These are phyloP conservation scores for Mollisia scopiformis DNA, from an alignment of 2,329 filamentous ascomycete genomes.

Conservation along the genomic window DNA sequence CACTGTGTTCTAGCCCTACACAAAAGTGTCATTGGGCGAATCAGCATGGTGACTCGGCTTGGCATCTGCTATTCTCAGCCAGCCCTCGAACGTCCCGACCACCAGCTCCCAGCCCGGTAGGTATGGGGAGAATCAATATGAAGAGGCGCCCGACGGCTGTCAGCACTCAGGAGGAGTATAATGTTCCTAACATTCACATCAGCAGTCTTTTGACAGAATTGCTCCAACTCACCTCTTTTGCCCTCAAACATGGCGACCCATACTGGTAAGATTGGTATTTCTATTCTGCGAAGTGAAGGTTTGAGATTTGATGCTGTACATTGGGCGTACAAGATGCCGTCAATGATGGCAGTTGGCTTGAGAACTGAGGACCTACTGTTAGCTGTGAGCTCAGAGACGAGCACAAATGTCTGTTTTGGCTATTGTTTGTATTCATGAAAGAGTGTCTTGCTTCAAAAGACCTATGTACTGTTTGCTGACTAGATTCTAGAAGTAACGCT, in stretches of 20 bases:
- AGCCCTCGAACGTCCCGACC: not conserved
- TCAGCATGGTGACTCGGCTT: not conserved
- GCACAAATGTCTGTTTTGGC: too few relatives aligned
- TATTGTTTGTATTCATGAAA: not conserved
- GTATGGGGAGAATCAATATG: not conserved
- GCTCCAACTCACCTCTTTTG: not conserved
- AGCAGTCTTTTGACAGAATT: not conserved
- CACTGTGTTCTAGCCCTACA: not conserved
- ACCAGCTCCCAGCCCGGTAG: not conserved
- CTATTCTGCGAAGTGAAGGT: not conserved
- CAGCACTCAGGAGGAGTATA: not conserved
- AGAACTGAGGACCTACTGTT: not conserved
- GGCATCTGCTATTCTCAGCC: constrained; percentile 2
- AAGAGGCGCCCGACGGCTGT: not conserved
- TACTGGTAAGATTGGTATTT: not conserved
- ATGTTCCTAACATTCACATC: not conserved
- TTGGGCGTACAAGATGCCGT: not conserved
- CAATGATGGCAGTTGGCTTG: not conserved
- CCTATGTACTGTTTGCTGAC: not conserved
- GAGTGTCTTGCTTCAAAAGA: not conserved
- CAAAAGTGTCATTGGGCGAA: not conserved
- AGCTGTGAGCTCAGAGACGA: too few relatives aligned
- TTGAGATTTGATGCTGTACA: too few relatives aligned
- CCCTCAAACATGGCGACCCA: not conserved
- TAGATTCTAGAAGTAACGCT: not conserved